phyloP scores from a whole-genome alignment of 2,329 filamentous ascomycete genomes.

The Xylariales sp. region DNA sequence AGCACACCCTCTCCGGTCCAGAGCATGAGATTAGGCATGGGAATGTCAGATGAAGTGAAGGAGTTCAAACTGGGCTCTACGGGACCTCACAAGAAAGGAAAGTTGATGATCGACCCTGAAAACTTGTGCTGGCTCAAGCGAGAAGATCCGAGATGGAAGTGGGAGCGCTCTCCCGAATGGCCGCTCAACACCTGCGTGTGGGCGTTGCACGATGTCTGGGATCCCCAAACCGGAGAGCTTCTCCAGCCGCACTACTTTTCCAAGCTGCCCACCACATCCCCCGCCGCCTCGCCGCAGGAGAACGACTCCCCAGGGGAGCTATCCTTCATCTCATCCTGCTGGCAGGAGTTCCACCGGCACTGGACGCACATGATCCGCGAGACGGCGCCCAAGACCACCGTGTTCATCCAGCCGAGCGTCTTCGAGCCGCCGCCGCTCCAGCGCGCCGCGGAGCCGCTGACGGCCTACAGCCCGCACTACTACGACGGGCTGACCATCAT shows the following conservation, averaged over 20 bases:
- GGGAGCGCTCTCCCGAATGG: slow-evolving; percentile 11
- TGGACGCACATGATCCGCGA: slow-evolving; percentile 12
- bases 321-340: slow-evolving; percentile 16
- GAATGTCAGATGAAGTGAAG: slow-evolving; percentile 11
- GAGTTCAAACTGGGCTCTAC: slow-evolving; percentile 15
- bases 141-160: slow-evolving; percentile 16
- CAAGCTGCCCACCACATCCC: slow-evolving; percentile 7
- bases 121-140: slow-evolving; percentile 13
- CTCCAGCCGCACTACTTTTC: slow-evolving; percentile 13
- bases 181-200: slow-evolving; percentile 16
- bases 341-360: slow-evolving; percentile 13
- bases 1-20: slow-evolving; percentile 16
- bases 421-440: slow-evolving; percentile 13
- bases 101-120: slow-evolving; percentile 9
- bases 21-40: slow-evolving; percentile 16
- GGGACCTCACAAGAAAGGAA: slow-evolving; percentile 16
- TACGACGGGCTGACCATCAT: slow-evolving; percentile 19
- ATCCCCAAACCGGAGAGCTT: slow-evolving; percentile 12
- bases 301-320: slow-evolving; percentile 8
- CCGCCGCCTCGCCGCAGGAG: slow-evolving; percentile 7
- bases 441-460: slow-evolving; percentile 9
- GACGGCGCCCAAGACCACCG: slow-evolving; percentile 8
- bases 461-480: slow-evolving; percentile 18
- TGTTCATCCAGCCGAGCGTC: slow-evolving; percentile 16
- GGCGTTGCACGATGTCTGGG: slow-evolving; percentile 19